phyloP scores from a whole-genome alignment of 169 alveolate genomes.

The Blepharisma undulans region DNA sequence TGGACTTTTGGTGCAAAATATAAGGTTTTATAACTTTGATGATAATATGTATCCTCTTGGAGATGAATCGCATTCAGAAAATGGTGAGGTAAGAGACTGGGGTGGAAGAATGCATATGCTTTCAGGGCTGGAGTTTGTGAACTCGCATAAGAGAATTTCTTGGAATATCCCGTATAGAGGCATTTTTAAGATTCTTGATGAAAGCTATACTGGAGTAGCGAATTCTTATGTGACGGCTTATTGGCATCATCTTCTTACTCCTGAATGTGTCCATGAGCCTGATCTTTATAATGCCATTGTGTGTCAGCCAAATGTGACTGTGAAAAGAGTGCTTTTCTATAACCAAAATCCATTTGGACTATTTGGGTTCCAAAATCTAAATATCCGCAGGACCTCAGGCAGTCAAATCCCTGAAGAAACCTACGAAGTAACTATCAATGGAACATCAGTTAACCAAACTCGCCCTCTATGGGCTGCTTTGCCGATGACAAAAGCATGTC shows the following conservation, averaged over 20 bases:
- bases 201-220: slow-evolving; percentile 35
- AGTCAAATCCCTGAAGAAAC: not conserved
- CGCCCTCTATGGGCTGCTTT: not conserved
- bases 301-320: not conserved
- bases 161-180: slow-evolving; percentile 45
- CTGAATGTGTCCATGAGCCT: slow-evolving; percentile 36
- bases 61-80: slow-evolving; percentile 51
- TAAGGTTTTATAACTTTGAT: slow-evolving; percentile 39
- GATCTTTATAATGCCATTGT: not conserved
- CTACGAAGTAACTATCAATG: not conserved
- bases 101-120: slow-evolving; percentile 44
- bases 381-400: not conserved
- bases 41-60: slow-evolving; percentile 30
- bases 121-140: not conserved
- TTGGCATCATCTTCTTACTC: slow-evolving; percentile 44
- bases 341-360: not conserved
- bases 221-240: slow-evolving; percentile 34
- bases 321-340: slow-evolving; percentile 12
- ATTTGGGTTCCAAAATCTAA: not conserved
- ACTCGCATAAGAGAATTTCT: not conserved
- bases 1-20: slow-evolving; percentile 36
- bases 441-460: not conserved
- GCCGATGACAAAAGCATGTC: not conserved
- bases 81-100: slow-evolving; percentile 32
- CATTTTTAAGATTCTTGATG: slow-evolving; percentile 50